phyloP scores from a whole-genome alignment of 192 early-diverging fungal species.

The Coemansia sp. region DNA sequence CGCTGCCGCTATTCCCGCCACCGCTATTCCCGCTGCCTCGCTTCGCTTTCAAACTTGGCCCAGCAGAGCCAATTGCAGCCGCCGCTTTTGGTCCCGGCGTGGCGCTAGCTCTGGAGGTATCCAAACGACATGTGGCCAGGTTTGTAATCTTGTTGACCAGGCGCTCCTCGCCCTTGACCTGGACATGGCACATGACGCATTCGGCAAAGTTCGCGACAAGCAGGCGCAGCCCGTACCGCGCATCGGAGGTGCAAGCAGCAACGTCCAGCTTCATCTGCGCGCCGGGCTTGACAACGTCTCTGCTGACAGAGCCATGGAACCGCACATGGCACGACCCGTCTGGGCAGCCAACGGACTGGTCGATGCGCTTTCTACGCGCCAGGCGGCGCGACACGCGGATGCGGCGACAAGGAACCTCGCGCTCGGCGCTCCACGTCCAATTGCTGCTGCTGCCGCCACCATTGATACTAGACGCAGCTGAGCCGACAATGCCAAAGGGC shows the following conservation, averaged over 20 bases:
- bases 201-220: slow-evolving; percentile 47
- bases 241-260: slow-evolving; percentile 39
- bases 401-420: slow-evolving; percentile 25
- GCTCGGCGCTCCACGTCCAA: slow-evolving; percentile 19
- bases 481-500: neutral
- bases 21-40: neutral
- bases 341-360: slow-evolving; percentile 55
- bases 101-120: neutral
- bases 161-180: slow-evolving; percentile 52
- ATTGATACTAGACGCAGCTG: neutral
- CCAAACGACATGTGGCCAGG: slow-evolving; percentile 32
- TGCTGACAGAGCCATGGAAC: slow-evolving; percentile 36
- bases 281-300: slow-evolving; percentile 49
- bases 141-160: slow-evolving; percentile 38
- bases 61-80: slow-evolving; percentile 23
- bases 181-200: slow-evolving; percentile 48
- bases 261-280: slow-evolving; percentile 37
- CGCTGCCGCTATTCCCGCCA: neutral
- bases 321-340: slow-evolving; percentile 53
- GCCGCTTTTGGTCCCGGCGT: slow-evolving; percentile 3
- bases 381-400: slow-evolving; percentile 26
- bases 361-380: slow-evolving; percentile 34
- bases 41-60: neutral
- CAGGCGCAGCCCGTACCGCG: slow-evolving; percentile 42
- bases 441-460: neutral